Conservation (phyloP, 768 basidiomycete species). For the Auriculariales sp. region DNA sequence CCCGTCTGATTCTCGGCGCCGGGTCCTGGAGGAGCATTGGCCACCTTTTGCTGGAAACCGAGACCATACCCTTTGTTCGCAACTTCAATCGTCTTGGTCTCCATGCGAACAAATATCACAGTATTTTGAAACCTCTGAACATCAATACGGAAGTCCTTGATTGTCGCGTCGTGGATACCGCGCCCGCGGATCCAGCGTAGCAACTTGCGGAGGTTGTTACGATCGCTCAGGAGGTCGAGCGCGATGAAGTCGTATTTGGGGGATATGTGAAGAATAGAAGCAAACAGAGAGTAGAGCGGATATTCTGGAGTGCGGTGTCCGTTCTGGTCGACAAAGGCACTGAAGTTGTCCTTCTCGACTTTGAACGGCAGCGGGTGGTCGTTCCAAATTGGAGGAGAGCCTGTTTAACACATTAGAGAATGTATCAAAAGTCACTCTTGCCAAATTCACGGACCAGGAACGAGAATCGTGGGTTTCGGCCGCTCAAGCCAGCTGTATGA, state of each 20-base stretch:
- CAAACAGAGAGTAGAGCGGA: constrained; percentile 40
- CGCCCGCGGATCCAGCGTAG: constrained; percentile 32
- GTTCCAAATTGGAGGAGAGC: constrained; percentile 45
- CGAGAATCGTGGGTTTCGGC: constrained; percentile 27
- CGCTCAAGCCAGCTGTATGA: constrained; percentile 41
- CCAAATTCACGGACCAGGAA: constrained; percentile 13
- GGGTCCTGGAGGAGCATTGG: constrained; percentile 20
- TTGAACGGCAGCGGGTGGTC: constrained; percentile 31
- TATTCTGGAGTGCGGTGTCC: constrained; percentile 25
- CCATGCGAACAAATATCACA: constrained; percentile 46
- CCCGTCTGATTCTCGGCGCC: constrained; percentile 34
- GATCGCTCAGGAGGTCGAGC: constrained; percentile 40
- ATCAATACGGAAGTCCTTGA: constrained; percentile 55
- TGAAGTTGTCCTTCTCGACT: constrained; percentile 39
- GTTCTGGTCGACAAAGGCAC: constrained; percentile 42
- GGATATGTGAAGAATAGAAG: constrained; percentile 33
- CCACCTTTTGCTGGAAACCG: constrained; percentile 46
- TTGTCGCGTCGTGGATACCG: constrained; percentile 4
- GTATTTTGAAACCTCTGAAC: constrained; percentile 49
- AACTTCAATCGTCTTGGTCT: constrained; percentile 20
- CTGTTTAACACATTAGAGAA: constrained; percentile 18
- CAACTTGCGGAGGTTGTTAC: constrained; percentile 52
- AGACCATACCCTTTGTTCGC: constrained; percentile 33
- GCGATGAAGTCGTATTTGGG: constrained; percentile 21
- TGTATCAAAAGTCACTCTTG: neutral